A percentile compares a stretch with the other conserved stretches of the same genome.
These are phyloP conservation scores for Pseudogymnoascus sp. DNA, from an alignment of 2,329 filamentous ascomycete species.

Conservation along the genomic window DNA sequence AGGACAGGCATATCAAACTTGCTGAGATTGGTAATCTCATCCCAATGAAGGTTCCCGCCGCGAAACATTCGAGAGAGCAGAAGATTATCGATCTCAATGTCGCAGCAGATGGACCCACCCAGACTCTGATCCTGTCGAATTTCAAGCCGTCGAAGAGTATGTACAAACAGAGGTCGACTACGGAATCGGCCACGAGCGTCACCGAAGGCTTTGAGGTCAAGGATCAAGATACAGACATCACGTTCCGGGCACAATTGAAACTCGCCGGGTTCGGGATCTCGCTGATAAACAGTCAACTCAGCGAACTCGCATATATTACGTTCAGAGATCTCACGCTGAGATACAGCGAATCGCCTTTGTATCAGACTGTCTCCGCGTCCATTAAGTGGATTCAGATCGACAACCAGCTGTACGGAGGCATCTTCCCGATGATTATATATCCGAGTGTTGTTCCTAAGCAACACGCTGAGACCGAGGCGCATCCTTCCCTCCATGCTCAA, in stretches of 20 bases:
- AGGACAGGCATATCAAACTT: constrained; percentile 85
- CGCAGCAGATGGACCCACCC: constrained; percentile 87
- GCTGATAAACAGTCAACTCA: constrained; percentile 83
- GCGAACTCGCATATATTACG: constrained; percentile 87
- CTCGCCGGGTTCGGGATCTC: constrained; percentile 89
- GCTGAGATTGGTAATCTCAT: constrained; percentile 95
- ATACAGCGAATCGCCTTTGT: constrained; percentile 85
- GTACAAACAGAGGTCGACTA: constrained; percentile 58
- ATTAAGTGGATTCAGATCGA: constrained; percentile 99
- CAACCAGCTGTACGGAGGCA: constrained; percentile 95
- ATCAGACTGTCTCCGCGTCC: constrained; percentile 81
- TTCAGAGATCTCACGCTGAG: constrained; percentile 85
- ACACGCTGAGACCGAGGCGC: constrained; percentile 89
- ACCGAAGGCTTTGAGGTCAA: constrained; percentile 82
- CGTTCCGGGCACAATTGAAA: constrained; percentile 79
- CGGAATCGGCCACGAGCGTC: constrained; percentile 40
- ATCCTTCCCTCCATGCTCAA: constrained; percentile 88
- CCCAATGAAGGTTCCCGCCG: constrained; percentile 77
- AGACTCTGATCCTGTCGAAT: constrained; percentile 88
- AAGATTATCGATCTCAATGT: constrained; percentile 97
- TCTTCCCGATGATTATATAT: constrained; percentile 95
- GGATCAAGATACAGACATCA: constrained; percentile 77
- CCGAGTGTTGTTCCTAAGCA: constrained; percentile 97
- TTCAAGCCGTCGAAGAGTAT: constrained; percentile 89
- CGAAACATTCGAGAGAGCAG: constrained; percentile 51